Evolutionary conservation across 2,329 filamentous ascomycete species (phyloP).

Genomic region (Alternaria sp.): DNA sequence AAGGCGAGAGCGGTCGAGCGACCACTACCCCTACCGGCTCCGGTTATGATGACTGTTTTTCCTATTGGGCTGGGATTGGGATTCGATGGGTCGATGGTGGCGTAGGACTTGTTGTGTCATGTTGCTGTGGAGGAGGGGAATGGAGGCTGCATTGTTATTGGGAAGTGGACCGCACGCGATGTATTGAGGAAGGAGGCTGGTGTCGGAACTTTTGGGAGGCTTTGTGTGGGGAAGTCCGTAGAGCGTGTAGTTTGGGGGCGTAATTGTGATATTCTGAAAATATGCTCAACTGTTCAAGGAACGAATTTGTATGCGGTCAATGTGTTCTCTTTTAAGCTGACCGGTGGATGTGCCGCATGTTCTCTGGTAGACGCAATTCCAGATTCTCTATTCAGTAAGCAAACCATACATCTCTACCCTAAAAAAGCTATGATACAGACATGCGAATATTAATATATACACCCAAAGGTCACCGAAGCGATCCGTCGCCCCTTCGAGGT

Average conservation of each 20-base stretch:
- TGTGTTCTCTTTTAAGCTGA: neutral
- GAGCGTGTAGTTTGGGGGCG: neutral
- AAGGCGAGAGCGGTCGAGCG: slow-evolving; percentile 52
- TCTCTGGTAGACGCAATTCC: too few species aligned
- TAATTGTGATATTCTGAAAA: neutral
- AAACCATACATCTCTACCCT: neutral
- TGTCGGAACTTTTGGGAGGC: neutral
- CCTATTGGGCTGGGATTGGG: slow-evolving; percentile 11
- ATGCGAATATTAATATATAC: neutral
- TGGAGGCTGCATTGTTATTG: neutral
- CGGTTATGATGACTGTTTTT: slow-evolving; percentile 25
- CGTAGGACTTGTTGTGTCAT: slow-evolving; percentile 18
- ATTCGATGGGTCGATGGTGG: neutral
- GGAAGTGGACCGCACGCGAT: neutral
- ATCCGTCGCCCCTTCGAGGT: neutral
- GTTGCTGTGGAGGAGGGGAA: slow-evolving; percentile 14
- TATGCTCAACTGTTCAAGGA: neutral
- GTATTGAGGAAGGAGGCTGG: neutral
- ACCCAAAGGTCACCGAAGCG: neutral
- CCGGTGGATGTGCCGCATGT: neutral
- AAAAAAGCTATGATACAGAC: neutral
- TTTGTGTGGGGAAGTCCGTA: neutral
- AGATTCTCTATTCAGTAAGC: neutral
- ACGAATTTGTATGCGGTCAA: neutral
- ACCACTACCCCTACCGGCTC: slow-evolving; percentile 54